phyloP scores from a whole-genome alignment of 179 eudicot genomes.

The Gypsophila paniculata region DNA sequence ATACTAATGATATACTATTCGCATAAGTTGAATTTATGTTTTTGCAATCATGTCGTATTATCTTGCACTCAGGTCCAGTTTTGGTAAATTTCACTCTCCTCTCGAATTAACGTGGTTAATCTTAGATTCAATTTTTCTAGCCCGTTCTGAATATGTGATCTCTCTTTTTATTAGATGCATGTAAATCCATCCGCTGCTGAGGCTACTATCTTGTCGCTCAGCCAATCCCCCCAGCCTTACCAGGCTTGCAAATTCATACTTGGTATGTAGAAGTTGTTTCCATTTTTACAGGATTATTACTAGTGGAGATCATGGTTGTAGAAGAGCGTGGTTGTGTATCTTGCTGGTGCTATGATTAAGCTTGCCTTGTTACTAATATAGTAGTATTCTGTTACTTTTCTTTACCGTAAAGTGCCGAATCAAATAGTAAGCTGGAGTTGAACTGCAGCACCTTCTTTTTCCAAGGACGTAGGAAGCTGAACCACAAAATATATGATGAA shows the following conservation, averaged over 20 bases:
- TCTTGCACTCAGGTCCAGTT: neutral
- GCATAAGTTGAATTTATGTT: neutral
- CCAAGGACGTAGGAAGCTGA: too few species aligned
- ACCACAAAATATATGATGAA: slow-evolving; percentile 1
- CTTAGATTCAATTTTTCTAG: neutral
- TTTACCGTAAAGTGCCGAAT: neutral
- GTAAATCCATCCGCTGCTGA: slow-evolving; percentile 84
- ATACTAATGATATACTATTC: neutral
- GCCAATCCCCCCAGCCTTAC: slow-evolving; percentile 80
- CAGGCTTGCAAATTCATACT: slow-evolving; percentile 88
- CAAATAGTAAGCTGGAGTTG: neutral
- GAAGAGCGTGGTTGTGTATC: slow-evolving; percentile 11
- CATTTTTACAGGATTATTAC: neutral
- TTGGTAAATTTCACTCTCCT: neutral
- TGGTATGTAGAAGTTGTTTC: slow-evolving; percentile 47
- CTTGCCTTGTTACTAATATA: neutral
- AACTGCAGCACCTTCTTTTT: neutral
- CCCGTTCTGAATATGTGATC: slow-evolving; percentile 9
- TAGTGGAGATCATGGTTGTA: neutral
- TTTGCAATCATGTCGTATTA: neutral
- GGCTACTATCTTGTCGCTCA: slow-evolving; percentile 76
- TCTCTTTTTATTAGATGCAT: slow-evolving; percentile 56
- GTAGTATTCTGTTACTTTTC: neutral
- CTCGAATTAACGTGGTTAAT: neutral
- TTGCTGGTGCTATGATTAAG: neutral